Evolutionary conservation across 1,284 basidiomycete species (phyloP).

Genomic region (Sporisorium exsertum): DNA sequence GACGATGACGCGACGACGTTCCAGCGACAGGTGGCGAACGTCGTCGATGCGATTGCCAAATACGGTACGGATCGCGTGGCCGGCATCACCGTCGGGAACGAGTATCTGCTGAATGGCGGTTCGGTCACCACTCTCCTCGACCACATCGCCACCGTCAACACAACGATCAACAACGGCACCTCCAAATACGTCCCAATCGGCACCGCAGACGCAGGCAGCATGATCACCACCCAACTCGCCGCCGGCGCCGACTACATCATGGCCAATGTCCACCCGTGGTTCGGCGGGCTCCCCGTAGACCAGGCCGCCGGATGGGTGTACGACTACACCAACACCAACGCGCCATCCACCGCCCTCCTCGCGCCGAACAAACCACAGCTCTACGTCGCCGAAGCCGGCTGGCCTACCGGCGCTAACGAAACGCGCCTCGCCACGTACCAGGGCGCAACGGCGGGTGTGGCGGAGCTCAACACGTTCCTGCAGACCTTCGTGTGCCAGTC

Average conservation of each 20-base stretch:
- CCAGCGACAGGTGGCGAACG: constrained; percentile 77
- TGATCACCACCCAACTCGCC: constrained; percentile 78
- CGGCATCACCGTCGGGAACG: constrained; percentile 77
- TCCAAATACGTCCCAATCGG: constrained; percentile 78
- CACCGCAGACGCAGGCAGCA: constrained; percentile 85
- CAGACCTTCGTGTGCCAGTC: constrained; percentile 88
- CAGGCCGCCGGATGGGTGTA: constrained; percentile 79
- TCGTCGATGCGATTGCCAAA: constrained; percentile 78
- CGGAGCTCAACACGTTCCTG: constrained; percentile 74
- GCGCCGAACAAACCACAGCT: constrained; percentile 76
- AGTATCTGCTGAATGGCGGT: constrained; percentile 60
- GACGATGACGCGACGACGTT: constrained; percentile 79
- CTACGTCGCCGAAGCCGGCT: constrained; percentile 91
- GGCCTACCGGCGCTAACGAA: constrained; percentile 78
- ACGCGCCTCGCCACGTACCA: constrained; percentile 36
- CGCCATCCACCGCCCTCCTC: constrained; percentile 59
- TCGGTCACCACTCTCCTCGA: constrained; percentile 72
- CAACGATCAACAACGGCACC: constrained; percentile 72
- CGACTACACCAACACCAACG: constrained; percentile 77
- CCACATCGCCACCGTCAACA: constrained; percentile 76
- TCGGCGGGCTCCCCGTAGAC: constrained; percentile 77
- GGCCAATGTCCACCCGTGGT: constrained; percentile 84
- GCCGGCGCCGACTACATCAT: constrained; percentile 76
- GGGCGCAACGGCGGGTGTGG: constrained; percentile 48
- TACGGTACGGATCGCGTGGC: constrained; percentile 83